These are phyloP conservation scores for Ogataea haglerorum DNA, from an alignment of 805 yeast genomes.

Conservation along the genomic window DNA sequence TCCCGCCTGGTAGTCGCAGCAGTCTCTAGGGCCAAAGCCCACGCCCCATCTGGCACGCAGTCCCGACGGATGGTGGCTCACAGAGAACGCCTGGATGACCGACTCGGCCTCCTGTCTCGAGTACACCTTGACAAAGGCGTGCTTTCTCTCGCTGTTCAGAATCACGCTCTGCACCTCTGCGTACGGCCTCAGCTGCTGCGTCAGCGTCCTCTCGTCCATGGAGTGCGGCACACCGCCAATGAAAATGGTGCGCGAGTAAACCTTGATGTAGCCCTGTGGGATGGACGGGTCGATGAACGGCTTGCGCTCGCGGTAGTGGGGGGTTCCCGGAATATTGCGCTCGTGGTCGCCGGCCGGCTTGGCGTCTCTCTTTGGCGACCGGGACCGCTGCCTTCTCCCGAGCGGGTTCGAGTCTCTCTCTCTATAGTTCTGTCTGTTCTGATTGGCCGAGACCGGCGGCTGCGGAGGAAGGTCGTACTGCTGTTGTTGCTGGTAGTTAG, in stretches of 20 bases:
- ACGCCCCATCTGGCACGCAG: conserved; percentile 97
- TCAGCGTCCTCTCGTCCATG: conserved; percentile 74
- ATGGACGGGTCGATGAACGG: conserved; percentile 66
- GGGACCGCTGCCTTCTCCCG: conserved; percentile 50
- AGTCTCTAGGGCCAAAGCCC: conserved; percentile 97
- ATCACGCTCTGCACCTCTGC: conserved; percentile 93
- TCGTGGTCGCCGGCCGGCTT: conserved; percentile 48
- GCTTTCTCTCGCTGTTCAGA: conserved; percentile 83
- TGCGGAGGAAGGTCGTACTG: conserved; percentile 23
- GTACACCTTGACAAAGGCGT: conserved; percentile 93
- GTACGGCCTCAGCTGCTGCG: conserved; percentile 69
- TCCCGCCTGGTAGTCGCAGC: conserved; percentile 93
- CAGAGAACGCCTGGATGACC: conserved; percentile 65
- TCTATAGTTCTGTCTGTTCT: conserved; percentile 29
- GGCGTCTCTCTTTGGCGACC: conserved; percentile 42
- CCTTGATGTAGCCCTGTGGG: conserved; percentile 78
- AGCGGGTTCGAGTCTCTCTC: conserved; percentile 33
- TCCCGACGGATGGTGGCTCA: conserved; percentile 54
- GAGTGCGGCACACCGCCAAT: conserved; percentile 88
- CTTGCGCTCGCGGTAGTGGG: conserved; percentile 72
- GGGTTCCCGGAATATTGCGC: conserved; percentile 63
- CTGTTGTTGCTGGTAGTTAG: conserved; percentile 22
- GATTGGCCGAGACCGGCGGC: conserved; percentile 18
- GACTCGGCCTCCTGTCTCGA: conserved; percentile 89
- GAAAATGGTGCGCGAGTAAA: conserved; percentile 84